Evolutionary conservation across 371 early-diverging fungal species (phyloP).

Genomic region (Coemansia sp.): DNA sequence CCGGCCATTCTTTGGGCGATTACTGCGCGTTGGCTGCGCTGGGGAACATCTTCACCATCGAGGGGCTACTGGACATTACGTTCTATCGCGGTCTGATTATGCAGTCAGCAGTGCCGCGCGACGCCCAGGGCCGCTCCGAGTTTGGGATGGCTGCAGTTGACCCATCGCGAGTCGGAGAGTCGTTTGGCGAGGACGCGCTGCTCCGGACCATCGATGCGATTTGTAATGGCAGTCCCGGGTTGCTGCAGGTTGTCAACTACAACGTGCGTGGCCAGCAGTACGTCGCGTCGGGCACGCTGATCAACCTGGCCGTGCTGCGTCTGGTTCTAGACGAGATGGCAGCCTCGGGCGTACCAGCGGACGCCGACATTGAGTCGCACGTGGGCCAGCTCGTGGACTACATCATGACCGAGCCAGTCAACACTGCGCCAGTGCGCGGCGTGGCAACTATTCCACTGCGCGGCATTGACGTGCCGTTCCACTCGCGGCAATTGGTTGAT

Average conservation of each 20-base stretch:
- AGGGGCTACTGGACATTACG: conserved; percentile 84
- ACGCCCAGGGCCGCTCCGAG: conserved; percentile 78
- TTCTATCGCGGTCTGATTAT: conserved; percentile 98
- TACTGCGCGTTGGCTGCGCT: conserved; percentile 88
- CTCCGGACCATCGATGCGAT: conserved; percentile 76
- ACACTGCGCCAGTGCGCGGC: conserved; percentile 72
- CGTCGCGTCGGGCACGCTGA: conserved; percentile 85
- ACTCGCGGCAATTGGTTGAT: conserved; percentile 85
- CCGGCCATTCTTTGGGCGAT: conserved; percentile 96
- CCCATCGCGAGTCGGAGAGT: conserved; percentile 79
- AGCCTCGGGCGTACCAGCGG: conserved; percentile 29
- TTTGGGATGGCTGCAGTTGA: conserved; percentile 96
- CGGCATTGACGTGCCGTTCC: conserved; percentile 98
- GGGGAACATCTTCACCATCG: conserved; percentile 81
- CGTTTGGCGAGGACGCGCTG: conserved; percentile 74
- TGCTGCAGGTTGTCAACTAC: conserved; percentile 94
- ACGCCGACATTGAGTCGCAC: conserved; percentile 71
- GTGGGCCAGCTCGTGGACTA: conserved; percentile 65
- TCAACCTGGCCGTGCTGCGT: conserved; percentile 75
- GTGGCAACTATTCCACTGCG: conserved; percentile 87
- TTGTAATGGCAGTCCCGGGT: conserved; percentile 59
- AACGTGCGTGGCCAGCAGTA: conserved; percentile 97
- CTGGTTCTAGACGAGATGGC: conserved; percentile 73
- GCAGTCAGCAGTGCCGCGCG: conserved; percentile 92
- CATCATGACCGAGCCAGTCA: conserved; percentile 55